Conservation (phyloP, 495 filamentous ascomycete genomes). For the Thermochaetoides thermophila region DNA sequence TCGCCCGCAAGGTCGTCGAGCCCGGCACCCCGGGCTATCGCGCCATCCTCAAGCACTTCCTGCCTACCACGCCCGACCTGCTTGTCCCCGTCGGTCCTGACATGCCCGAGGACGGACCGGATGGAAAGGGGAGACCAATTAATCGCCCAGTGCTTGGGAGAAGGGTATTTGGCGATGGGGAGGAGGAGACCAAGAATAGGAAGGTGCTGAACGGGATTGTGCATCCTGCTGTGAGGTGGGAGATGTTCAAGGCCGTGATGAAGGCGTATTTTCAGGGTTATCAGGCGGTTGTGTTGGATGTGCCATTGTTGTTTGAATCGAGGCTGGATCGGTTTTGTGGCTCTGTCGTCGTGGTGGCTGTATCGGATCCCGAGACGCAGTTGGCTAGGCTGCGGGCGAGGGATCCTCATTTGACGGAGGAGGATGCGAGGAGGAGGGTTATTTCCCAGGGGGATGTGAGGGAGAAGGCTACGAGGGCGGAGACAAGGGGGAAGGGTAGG, state of each 20-base stretch:
- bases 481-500: conserved; percentile 41
- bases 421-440: conserved; percentile 75
- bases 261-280: conserved; percentile 51
- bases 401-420: conserved; percentile 53
- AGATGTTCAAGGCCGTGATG: conserved; percentile 54
- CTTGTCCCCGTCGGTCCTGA: conserved; percentile 38
- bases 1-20: conserved; percentile 82
- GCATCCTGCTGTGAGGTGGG: conserved; percentile 69
- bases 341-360: conserved; percentile 70
- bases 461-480: conserved; percentile 60
- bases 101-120: conserved; percentile 28
- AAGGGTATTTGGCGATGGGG: conserved; percentile 64
- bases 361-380: conserved; percentile 59
- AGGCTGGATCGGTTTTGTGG: conserved; percentile 68
- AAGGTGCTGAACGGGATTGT: conserved; percentile 74
- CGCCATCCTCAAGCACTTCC: conserved; percentile 65
- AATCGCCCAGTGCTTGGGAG: conserved; percentile 76
- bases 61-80: conserved; percentile 66
- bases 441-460: conserved; percentile 68
- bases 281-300: conserved; percentile 85
- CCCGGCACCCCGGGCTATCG: conserved; percentile 74
- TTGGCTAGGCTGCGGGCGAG: conserved; percentile 58
- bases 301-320: conserved; percentile 81
- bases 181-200: conserved; percentile 49
- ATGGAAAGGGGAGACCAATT: conserved; percentile 48